phyloP scores from a whole-genome alignment of 495 filamentous ascomycete genomes.

The Neurospora pannonica region DNA sequence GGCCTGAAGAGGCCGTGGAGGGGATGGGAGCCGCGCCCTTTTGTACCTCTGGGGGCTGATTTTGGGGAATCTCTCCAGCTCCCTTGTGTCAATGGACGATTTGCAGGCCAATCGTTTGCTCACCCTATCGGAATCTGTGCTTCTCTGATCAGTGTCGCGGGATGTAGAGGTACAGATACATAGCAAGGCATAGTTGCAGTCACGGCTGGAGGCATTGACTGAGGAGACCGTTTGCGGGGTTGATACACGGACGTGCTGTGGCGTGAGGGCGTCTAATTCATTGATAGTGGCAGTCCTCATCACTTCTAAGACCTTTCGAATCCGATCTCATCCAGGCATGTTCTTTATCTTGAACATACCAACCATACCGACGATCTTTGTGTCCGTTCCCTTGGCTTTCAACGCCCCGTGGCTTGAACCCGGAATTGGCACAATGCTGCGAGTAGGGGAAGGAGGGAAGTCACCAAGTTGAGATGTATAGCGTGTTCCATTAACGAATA shows the following conservation, averaged over 20 bases:
- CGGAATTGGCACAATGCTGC: not conserved
- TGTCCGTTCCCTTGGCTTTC: not conserved
- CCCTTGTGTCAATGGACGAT: not conserved
- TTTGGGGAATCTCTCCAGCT: not conserved
- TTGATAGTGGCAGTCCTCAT: not conserved
- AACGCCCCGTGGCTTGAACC: not conserved
- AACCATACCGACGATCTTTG: not conserved
- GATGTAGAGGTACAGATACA: not conserved
- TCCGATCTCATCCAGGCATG: not conserved
- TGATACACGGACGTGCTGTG: not conserved
- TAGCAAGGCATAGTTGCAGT: not conserved
- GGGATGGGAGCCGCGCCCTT: not conserved
- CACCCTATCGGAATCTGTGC: not conserved
- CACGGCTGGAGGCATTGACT: not conserved
- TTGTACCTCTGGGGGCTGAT: not conserved
- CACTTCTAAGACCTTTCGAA: not conserved
- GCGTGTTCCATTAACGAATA: not conserved
- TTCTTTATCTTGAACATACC: not conserved
- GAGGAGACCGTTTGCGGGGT: not conserved
- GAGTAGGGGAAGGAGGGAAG: not conserved
- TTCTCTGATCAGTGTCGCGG: not conserved
- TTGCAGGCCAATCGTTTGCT: not conserved
- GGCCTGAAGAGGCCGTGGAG: not conserved
- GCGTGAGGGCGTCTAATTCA: not conserved
- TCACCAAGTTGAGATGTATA: not conserved